phyloP scores from a whole-genome alignment of 768 basidiomycete species.

The Antrodiella citrinella region DNA sequence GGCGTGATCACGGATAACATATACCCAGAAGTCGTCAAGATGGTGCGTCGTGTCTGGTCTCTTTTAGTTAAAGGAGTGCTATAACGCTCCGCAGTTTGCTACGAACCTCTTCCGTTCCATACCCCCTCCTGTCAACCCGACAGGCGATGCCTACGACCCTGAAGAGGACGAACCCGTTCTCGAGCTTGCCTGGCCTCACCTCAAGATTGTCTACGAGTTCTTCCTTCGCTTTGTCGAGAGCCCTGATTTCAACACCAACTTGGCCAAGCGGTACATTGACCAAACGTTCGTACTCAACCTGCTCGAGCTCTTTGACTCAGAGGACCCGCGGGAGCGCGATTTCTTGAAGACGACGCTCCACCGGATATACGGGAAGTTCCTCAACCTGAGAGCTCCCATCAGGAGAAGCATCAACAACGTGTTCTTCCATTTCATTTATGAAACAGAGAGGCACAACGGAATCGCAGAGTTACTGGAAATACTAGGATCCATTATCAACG shows the following conservation, averaged over 20 bases:
- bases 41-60: slow-evolving; percentile 59
- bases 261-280: slow-evolving; percentile 96
- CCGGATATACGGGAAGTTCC: slow-evolving; percentile 98
- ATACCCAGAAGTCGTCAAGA: slow-evolving; percentile 98
- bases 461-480: slow-evolving; percentile 98
- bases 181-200: slow-evolving; percentile 98
- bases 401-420: slow-evolving; percentile 99
- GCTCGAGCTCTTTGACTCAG: slow-evolving; percentile 96
- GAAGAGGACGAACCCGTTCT: slow-evolving; percentile 99
- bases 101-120: slow-evolving; percentile 99
- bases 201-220: slow-evolving; percentile 99
- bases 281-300: slow-evolving; percentile 93
- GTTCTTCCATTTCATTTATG: slow-evolving; percentile 98
- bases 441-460: slow-evolving; percentile 97
- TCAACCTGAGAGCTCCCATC: slow-evolving; percentile 97
- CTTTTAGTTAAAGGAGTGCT: not conserved
- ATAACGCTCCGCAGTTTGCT: slow-evolving; percentile 62
- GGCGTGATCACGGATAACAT: slow-evolving; percentile 93
- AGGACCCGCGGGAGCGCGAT: slow-evolving; percentile 97
- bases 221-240: slow-evolving; percentile 98
- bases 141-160: slow-evolving; percentile 97
- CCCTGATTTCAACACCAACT: slow-evolving; percentile 95
- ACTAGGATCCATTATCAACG: slow-evolving; percentile 98
- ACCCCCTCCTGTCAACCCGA: slow-evolving; percentile 98
- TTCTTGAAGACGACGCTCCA: slow-evolving; percentile 99